These are phyloP conservation scores for Ammopiptanthus mongolicus DNA, from an alignment of 306 rosid species.

Conservation along the genomic window DNA sequence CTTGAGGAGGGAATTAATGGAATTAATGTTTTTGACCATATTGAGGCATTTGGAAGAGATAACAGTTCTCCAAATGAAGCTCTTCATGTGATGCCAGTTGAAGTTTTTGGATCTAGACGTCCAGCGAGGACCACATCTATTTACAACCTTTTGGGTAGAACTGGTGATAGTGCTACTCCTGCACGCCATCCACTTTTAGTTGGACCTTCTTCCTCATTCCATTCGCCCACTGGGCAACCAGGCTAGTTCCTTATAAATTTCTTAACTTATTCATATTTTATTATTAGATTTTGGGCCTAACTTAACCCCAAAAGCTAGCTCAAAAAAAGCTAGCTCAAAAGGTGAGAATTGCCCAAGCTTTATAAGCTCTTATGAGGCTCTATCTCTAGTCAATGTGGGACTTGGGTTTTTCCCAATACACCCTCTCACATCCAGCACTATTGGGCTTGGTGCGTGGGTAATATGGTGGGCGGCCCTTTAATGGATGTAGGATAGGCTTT, in stretches of 20 bases:
- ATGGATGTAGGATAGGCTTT: no score
- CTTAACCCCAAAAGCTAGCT: no score
- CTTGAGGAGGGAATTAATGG: constrained; percentile 98
- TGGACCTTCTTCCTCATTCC: constrained; percentile 63
- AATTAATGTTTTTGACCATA: constrained; percentile 89
- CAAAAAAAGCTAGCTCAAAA: no score
- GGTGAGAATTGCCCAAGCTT: no score
- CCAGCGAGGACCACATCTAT: constrained; percentile 94
- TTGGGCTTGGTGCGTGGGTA: no score
- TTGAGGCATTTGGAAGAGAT: constrained; percentile 93
- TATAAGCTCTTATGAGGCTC: no score
- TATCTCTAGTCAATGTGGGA: no score
- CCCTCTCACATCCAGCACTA: no score
- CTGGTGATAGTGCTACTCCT: constrained; percentile 74
- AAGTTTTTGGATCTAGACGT: constrained; percentile 94
- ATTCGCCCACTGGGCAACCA: constrained; percentile 49
- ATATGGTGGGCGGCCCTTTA: no score
- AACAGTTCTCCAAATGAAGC: constrained; percentile 76
- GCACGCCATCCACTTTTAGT: constrained; percentile 87
- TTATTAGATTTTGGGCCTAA: no score
- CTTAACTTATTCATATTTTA: background rate
- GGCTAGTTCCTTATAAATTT: constrained; percentile 31
- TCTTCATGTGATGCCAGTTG: constrained; percentile 94
- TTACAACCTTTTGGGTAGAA: constrained; percentile 89
- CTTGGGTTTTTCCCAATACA: no score